Percentiles rank a stretch among this genome's conserved stretches.
These are phyloP conservation scores for Diplodia scrobiculata DNA, from an alignment of 2,329 filamentous ascomycete species.

Conservation along the genomic window DNA sequence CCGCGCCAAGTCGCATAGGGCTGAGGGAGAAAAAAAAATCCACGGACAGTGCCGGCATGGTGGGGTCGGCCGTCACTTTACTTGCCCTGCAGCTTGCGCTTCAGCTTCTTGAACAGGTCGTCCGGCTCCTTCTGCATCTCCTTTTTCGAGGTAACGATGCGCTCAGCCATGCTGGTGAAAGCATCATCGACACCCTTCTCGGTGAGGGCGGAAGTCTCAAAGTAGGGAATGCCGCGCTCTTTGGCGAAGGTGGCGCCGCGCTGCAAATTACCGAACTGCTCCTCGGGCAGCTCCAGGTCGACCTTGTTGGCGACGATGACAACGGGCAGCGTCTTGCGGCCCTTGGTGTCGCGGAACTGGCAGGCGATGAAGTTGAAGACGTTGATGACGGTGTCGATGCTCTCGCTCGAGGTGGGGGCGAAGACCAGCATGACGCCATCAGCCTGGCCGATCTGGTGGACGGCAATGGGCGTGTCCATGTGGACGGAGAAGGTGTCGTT, in stretches of 20 bases:
- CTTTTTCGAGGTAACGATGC: constrained; percentile 1
- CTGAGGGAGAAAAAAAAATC: background rate
- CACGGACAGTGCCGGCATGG: constrained; percentile 5
- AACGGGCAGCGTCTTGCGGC: constrained; percentile 19
- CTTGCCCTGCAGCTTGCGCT: constrained; percentile 25
- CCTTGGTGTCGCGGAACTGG: constrained; percentile 21
- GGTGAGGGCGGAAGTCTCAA: constrained; percentile 13
- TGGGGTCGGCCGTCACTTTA: constrained; percentile 1
- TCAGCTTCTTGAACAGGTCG: constrained; percentile 18
- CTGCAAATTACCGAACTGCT: background rate
- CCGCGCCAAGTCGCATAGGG: background rate
- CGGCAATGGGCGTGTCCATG: constrained; percentile 21
- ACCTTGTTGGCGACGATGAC: constrained; percentile 16
- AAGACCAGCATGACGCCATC: constrained; percentile 23
- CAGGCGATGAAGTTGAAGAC: constrained; percentile 23
- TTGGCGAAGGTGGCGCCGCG: background rate
- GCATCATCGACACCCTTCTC: constrained; percentile 16
- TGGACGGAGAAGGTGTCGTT: constrained; percentile 26
- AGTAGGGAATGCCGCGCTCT: constrained; percentile 2
- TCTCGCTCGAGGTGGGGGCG: background rate
- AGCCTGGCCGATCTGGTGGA: constrained; percentile 23
- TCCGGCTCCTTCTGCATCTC: constrained; percentile 21
- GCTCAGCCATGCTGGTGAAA: constrained; percentile 2
- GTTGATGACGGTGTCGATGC: constrained; percentile 20
- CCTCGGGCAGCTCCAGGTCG: constrained; percentile 4